Base-by-base conservation (phyloP, 1,139 yeast species). In the Chernovozyma sophiae-reginae region DNA sequence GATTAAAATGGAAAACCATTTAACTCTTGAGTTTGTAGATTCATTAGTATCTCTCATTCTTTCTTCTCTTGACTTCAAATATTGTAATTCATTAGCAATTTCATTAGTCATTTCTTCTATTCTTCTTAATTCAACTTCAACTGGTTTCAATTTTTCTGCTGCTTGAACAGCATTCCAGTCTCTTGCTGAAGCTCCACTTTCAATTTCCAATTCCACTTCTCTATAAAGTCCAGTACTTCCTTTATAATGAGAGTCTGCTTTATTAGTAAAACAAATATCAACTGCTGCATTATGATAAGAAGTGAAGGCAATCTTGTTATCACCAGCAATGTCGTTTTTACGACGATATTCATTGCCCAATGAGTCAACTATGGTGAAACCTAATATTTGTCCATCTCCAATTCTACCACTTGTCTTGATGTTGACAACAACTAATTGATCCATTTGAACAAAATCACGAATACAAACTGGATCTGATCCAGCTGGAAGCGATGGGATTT, bases 151-250 rank as follows among this genome's bases (percentile, higher is more conserved):
- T 58, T 87, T 86, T 62, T 90, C 97, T 33, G 86, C 77, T 29
- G 96, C 90, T 67, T 90, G 97, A 45, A 89, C 72, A 20, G 94
- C 89, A 57, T 87, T 87, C 97, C 97, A 92, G 65, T 92, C 97
- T 63, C 97, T 82, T 29, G 97, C 97, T 51, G 90, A 87, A 38
- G 97, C 86, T 25, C 98, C 98, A 46, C 90, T 82, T 62, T 92
- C 97, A 41, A 92, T 84, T 48, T 90, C 97, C 53, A 92, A 71
- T 56, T 89, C 97, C 49, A 92, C 70, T 40, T 81, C 81, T 62
- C 90, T 76, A 32, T 66, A 57, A 46, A 74, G 54, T 30, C 47
- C 45, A 33, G 66, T 51, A 40, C 63, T 61, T 42, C 60, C 52
- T 47, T 51, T 45, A 37, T 59, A 62, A 35, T 60, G 56, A 11